phyloP scores from a whole-genome alignment of 192 early-diverging fungal genomes.

The Dispira parvispora region DNA sequence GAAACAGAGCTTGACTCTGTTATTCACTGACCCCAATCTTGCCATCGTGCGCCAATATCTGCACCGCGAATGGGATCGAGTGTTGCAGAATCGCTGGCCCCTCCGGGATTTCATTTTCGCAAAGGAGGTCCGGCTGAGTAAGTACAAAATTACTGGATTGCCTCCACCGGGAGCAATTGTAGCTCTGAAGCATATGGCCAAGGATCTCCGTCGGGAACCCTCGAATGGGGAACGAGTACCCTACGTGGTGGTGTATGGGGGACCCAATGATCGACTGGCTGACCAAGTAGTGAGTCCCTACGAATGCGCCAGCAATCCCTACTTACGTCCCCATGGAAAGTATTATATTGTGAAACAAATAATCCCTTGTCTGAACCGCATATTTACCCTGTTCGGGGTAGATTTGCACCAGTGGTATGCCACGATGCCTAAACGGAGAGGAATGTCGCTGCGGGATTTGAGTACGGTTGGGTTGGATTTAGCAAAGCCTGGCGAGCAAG shows the following conservation, averaged over 20 bases:
- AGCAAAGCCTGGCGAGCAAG: too few relatives aligned
- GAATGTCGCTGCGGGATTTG: too few relatives aligned
- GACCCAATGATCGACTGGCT: conserved; percentile 42
- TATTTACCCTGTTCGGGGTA: conserved; percentile 65
- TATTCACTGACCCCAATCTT: conserved; percentile 71
- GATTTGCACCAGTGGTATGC: conserved; percentile 23
- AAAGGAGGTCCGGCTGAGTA: conserved; percentile 67
- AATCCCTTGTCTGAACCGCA: conserved; percentile 55
- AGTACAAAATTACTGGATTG: conserved; percentile 42
- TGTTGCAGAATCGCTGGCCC: conserved; percentile 46
- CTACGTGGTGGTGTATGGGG: conserved; percentile 62
- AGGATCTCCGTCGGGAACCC: conserved; percentile 59
- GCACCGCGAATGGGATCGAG: conserved; percentile 47
- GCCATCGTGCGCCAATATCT: conserved; percentile 63
- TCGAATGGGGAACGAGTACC: conserved; percentile 82
- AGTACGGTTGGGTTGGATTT: too few relatives aligned
- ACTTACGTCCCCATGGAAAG: conserved; percentile 49
- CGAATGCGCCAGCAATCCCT: conserved; percentile 38
- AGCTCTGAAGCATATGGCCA: conserved; percentile 40
- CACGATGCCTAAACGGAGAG: conserved; percentile 9
- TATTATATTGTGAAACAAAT: conserved; percentile 83
- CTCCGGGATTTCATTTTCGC: conserved; percentile 76
- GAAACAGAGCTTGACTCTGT: conserved; percentile 52
- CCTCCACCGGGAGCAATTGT: conserved; percentile 63
- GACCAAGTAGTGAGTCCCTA: conserved; percentile 59